phyloP scores from a whole-genome alignment of 352 stramenopile genomes.

The Aphanomyces astaci region DNA sequence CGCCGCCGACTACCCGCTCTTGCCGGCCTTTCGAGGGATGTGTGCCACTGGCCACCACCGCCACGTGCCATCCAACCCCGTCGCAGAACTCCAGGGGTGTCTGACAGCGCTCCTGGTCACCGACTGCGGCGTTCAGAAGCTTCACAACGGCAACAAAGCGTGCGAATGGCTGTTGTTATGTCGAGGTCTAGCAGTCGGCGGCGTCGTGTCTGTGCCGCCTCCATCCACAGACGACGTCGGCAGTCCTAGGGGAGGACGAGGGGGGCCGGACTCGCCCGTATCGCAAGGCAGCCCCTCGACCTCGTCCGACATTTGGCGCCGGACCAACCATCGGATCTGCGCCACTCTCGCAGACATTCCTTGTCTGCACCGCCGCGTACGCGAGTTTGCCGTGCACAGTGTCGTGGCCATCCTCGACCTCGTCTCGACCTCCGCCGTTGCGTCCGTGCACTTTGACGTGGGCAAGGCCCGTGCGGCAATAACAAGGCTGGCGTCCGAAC shows the following conservation, averaged over 20 bases:
- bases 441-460: constrained; percentile 63
- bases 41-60: constrained; percentile 27
- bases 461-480: constrained; percentile 40
- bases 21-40: constrained; percentile 60
- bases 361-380: constrained; percentile 61
- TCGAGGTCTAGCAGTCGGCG: constrained; percentile 15
- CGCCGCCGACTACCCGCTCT: constrained; percentile 46
- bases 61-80: not conserved
- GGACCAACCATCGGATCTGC: constrained; percentile 58
- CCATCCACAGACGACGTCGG: constrained; percentile 21
- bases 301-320: constrained; percentile 55
- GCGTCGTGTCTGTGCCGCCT: constrained; percentile 5
- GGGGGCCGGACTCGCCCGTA: constrained; percentile 18
- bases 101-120: constrained; percentile 18
- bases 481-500: not conserved
- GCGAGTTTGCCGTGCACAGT: constrained; percentile 67
- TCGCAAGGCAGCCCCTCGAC: constrained; percentile 22
- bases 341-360: constrained; percentile 53
- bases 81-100: constrained; percentile 17
- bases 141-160: constrained; percentile 13
- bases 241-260: constrained; percentile 31
- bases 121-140: not conserved
- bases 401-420: constrained; percentile 69
- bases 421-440: constrained; percentile 29
- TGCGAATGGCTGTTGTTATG: constrained; percentile 17